Evolutionary conservation across 2,329 filamentous ascomycete genomes (phyloP).

Genomic region (Colletotrichum sp.): DNA sequence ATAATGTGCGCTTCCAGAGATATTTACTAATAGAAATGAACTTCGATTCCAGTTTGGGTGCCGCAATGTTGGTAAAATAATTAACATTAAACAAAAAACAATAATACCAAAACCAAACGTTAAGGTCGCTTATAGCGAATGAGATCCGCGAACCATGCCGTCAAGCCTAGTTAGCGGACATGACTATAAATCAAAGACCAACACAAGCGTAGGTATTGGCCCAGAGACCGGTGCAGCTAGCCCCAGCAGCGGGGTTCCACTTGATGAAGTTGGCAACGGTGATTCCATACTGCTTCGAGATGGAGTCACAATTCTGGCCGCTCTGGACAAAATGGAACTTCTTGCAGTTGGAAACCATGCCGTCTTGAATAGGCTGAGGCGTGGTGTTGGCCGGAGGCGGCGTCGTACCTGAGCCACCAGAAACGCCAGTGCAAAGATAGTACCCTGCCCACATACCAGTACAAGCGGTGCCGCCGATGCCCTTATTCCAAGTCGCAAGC

Average conservation of each 20-base stretch:
- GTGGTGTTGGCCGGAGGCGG: constrained; percentile 11
- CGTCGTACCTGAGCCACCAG: background rate
- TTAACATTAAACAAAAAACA: too few relatives aligned
- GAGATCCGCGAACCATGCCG: accelerated
- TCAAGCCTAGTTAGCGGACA: too few relatives aligned
- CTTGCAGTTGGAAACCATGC: constrained; percentile 23
- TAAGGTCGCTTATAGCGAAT: too few relatives aligned
- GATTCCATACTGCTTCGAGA: constrained; percentile 27
- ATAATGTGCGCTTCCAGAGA: too few relatives aligned
- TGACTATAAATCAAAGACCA: too few relatives aligned
- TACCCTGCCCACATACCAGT: constrained; percentile 6
- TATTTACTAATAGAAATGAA: too few relatives aligned
- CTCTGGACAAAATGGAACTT: constrained; percentile 11
- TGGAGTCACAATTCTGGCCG: constrained; percentile 10
- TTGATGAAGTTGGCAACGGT: constrained; percentile 25
- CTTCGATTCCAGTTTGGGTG: too few relatives aligned
- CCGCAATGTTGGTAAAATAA: too few relatives aligned
- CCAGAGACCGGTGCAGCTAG: constrained; percentile 13
- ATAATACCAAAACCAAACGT: too few relatives aligned
- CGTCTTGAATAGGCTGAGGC: constrained; percentile 27
- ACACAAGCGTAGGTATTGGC: constrained; percentile 13
- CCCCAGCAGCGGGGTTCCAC: constrained; percentile 9
- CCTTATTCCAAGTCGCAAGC: constrained; percentile 27
- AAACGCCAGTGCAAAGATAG: background rate
- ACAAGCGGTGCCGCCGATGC: constrained; percentile 14